Base-by-base conservation (phyloP, 2,329 filamentous ascomycete species). In the Ceratocystiopsis sp. region DNA sequence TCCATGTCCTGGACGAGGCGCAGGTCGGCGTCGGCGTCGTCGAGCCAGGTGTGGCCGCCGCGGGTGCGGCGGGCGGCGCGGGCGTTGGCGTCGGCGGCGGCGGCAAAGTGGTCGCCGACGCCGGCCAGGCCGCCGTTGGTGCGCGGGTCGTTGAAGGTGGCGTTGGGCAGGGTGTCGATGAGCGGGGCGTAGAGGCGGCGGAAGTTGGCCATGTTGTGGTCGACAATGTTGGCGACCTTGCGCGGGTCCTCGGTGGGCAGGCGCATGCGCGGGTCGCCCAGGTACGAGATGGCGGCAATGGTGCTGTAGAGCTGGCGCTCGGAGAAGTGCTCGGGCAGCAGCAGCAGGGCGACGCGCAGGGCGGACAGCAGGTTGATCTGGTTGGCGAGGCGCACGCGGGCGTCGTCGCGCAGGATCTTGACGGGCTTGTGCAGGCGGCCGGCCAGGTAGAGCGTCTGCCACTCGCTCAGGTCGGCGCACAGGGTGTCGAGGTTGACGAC, bases 381-480 rank as follows among this genome's bases (percentile, higher is more conserved):
- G 60, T 98, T 96, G 5, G 89, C 85, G 32, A 96, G 74, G 32
- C 91, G 84, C 36, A 98, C 86, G 41, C 79, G 79, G 1, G 91
- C 84, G 55, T 98, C 84, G 58, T 98, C 91, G 41, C 87, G 80
- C 16, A 98, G 72, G 51, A 98, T 96, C 66, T 98, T 96, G 61
- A 94, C 91, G 2, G 91, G 91, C 59, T 98, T 98, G 50, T 98
- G 91, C 42, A 98, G 70, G 33, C 91, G 82, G 4, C 91, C 91
- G 7, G 93, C 91, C n/a, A 98, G 73, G 60, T 98, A 98, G 21
- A 98, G 68, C 0, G 85, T 94, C 49, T 94, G 79, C 91, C 91
- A 98, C 46, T 86, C 77, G 29, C 77, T 81, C 19, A 98, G 71
- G 57, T 98, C 91, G 37, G 70, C 72, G 53, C 85, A 87, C 15